Base-by-base conservation (phyloP, 164 flowering plant species). In the Vitis rupestris region DNA sequence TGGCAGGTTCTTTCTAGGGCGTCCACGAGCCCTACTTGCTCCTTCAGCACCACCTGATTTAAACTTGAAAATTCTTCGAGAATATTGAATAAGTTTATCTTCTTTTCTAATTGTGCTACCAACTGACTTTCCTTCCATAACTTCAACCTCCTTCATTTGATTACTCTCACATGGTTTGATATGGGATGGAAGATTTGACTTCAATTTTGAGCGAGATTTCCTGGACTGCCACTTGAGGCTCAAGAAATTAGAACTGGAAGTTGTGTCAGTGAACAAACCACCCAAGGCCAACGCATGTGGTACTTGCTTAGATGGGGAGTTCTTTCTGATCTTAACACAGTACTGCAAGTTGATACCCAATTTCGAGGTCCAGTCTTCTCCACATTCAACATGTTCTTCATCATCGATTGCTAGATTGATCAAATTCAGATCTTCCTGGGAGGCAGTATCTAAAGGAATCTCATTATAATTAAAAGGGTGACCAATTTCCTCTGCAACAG, bases 361-460 rank as follows among this genome's bases (percentile, higher is more conserved):
- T 72, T 72, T 79, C 27, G 95, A 83, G 67, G 97, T 93, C 99
- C 99, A 96, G 74, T 91, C 97, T 82, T 90, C 91, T 14, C 68
- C 73, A 72, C 80, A 75, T 71, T 79, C 82, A 66, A 76, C 79
- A 52, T 70, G 78, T 51, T 82, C 88, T 72, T 84, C 91, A 71
- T 77, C 86, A 62, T 86, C 97, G 57, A 90, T 81, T 62, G 99
- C 91, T 72, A 83, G 78, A 80, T 93, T 82, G 48, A 96, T 89
- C 84, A 96, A 74, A 53, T 82, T 76, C 61, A 96, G 78, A 69
- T 96, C 97, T 80, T 82, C 86, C 73, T 65, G 73, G 12, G 97
- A 83, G 74, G 99, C 98, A 71, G 19, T 53, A 60, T 79, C 85
- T 49, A 90, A 64, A 13, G 82, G 78, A 72, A 88, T 70, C 53